These are phyloP conservation scores for Sporothrix phasma DNA, from an alignment of 2,329 filamentous ascomycete genomes.

Conservation along the genomic window DNA sequence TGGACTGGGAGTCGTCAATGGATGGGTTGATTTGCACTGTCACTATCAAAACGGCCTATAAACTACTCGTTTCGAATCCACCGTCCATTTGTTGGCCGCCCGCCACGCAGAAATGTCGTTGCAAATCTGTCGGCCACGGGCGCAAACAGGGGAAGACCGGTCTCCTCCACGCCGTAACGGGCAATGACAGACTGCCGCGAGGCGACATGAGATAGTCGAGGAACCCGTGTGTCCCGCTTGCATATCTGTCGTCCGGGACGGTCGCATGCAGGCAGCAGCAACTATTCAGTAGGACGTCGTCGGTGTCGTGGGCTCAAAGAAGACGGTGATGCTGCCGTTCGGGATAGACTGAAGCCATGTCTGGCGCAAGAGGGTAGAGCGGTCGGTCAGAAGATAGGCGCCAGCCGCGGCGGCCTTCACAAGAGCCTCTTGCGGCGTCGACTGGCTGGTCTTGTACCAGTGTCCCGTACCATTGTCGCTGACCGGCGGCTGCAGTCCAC, in stretches of 20 bases:
- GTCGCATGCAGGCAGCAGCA: background rate
- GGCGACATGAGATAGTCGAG: background rate
- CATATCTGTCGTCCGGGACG: background rate
- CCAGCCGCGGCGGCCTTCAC: background rate
- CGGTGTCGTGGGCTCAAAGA: background rate
- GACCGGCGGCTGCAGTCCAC: background rate
- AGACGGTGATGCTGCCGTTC: background rate
- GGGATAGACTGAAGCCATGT: background rate
- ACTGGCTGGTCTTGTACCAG: background rate
- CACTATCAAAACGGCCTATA: too few species aligned
- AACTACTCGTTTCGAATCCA: too few species aligned
- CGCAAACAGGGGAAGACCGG: background rate
- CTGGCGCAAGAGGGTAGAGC: background rate
- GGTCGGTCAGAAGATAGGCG: background rate
- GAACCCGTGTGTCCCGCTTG: background rate
- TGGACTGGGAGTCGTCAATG: too few species aligned
- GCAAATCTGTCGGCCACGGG: background rate
- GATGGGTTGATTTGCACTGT: too few species aligned
- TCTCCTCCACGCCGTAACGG: background rate
- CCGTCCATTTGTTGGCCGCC: too few species aligned
- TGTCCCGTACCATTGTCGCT: background rate
- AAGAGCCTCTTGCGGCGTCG: background rate
- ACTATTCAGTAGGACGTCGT: background rate
- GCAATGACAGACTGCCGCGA: background rate
- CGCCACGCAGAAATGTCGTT: background rate